A percentile compares a stretch with the other conserved stretches of the same genome.
Conservation (phyloP, 1,284 basidiomycete species). For the Cyathus pygmaeus region DNA sequence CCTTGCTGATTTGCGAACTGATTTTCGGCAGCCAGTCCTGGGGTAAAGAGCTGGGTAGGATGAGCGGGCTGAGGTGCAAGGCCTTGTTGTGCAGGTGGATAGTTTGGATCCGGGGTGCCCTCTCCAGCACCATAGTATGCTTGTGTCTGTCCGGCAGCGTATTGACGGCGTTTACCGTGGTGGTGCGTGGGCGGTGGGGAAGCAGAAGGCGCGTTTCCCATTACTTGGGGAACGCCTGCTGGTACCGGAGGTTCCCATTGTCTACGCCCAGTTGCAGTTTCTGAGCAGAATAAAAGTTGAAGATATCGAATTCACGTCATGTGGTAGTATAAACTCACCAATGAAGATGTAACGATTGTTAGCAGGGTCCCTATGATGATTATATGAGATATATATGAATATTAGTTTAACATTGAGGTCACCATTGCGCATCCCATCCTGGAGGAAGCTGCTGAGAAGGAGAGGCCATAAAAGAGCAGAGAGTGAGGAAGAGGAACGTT, state of each 20-base stretch:
- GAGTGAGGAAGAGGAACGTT: not conserved
- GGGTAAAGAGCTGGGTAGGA: slow-evolving; percentile 84
- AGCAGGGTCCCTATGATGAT: slow-evolving; percentile 73
- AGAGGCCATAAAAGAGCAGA: slow-evolving; percentile 63
- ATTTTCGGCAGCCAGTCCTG: slow-evolving; percentile 76
- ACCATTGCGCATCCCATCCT: slow-evolving; percentile 93
- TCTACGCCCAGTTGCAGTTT: slow-evolving; percentile 58
- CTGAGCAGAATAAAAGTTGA: slow-evolving; percentile 32
- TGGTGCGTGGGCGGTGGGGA: slow-evolving; percentile 51
- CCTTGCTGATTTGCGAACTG: slow-evolving; percentile 68
- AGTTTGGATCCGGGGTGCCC: slow-evolving; percentile 51
- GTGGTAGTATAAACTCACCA: slow-evolving; percentile 44
- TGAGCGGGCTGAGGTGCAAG: slow-evolving; percentile 56
- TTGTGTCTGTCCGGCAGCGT: slow-evolving; percentile 90
- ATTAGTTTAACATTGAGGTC: slow-evolving; percentile 31
- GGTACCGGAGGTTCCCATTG: slow-evolving; percentile 61
- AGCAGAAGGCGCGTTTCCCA: slow-evolving; percentile 50
- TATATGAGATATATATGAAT: slow-evolving; percentile 19
- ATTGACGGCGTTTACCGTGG: slow-evolving; percentile 81
- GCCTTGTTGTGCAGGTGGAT: slow-evolving; percentile 41
- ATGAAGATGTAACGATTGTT: slow-evolving; percentile 89
- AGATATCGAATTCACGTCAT: not conserved
- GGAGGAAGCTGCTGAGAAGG: slow-evolving; percentile 81
- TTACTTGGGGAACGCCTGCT: slow-evolving; percentile 43
- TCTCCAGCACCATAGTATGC: slow-evolving; percentile 78